Evolutionary conservation across 805 yeast genomes (phyloP), one percentile per base, ranked within the genome.

Genomic region (Naumovozyma dairenensis): DNA sequence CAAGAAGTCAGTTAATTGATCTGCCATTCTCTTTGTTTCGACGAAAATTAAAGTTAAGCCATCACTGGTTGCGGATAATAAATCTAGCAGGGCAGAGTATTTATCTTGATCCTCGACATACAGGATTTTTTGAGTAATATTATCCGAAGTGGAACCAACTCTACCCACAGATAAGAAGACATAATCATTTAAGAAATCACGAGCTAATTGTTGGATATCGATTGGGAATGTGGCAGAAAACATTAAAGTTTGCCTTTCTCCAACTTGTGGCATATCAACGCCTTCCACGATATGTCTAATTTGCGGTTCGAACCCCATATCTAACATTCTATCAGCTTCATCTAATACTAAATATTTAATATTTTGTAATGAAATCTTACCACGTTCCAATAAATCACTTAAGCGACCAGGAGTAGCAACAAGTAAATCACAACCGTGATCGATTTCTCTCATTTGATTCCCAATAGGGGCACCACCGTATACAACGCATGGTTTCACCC

Each of bases 281-380:
- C 80, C 93, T 65, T 87, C 92, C 41, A 92, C 97, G 55, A 89
- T 87, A 62, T 86, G 82, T 73, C 97, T 83, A 60, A 89, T 92
- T 72, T 92, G 97, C 44, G 96, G 96, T 70, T 89, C 97, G 69
- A 92, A 92, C 72, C 98, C 98, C 97, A 92, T 89, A 75, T 89
- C 97, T 67, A 89, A 76, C 97, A 89, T 92, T 71, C 97, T 82
- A 67, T 89, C 98, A 55, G 98, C 98, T 71, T 89, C 98, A 65
- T 87, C 97, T 48, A 89, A 72, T 33, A 89, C 95, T 60, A 89
- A 74, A 66, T 83, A 89, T 64, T 80, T 84, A 65, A 86, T 83
- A 66, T 82, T 84, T 45, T 73, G 70, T 55, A 89, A 72, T 25
- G 96, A 85, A 49, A 89, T 83, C 53, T 77, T 70, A 53, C 96